A percentile compares a stretch with the other conserved stretches of the same genome.
Conservation (phyloP, 169 alveolate genomes). For the Miamiensis avidus region DNA sequence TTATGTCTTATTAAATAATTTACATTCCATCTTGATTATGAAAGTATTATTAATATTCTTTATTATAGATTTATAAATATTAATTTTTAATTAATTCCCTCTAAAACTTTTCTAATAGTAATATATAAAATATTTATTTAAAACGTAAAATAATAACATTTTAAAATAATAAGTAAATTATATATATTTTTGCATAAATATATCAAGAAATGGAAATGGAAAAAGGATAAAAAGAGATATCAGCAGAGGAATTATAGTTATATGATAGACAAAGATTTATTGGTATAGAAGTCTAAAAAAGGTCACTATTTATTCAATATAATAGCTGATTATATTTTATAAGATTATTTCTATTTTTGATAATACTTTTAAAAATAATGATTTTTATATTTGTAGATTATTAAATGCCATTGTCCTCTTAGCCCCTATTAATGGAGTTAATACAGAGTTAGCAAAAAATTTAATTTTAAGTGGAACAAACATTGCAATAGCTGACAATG, state of each 20-base stretch:
- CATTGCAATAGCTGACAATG: conserved; percentile 25
- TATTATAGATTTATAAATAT: no score
- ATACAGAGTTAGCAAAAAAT: conserved; percentile 44
- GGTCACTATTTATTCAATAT: background rate
- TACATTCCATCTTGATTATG: no score
- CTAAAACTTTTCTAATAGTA: no score
- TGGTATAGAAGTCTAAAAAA: conserved; percentile 35
- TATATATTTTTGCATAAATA: background rate
- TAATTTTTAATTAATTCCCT: no score
- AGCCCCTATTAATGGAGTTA: conserved; percentile 31
- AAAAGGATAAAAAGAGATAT: conserved; percentile 28
- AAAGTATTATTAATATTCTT: background rate
- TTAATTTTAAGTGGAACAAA: conserved; percentile 43
- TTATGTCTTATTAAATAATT: no score
- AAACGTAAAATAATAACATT: no score
- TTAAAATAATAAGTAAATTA: no score
- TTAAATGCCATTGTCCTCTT: conserved; percentile 26
- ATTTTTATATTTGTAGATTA: conserved; percentile 1
- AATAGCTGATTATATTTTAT: background rate
- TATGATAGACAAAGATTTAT: conserved; percentile 45
- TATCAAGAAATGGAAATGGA: conserved; percentile 9
- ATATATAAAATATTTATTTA: no score
- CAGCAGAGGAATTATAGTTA: conserved; percentile 12
- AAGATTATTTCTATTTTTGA: background rate
- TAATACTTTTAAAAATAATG: background rate